These are phyloP conservation scores for Eucalyptus erythrocorys DNA, from an alignment of 345 rosid genomes.

Conservation along the genomic window DNA sequence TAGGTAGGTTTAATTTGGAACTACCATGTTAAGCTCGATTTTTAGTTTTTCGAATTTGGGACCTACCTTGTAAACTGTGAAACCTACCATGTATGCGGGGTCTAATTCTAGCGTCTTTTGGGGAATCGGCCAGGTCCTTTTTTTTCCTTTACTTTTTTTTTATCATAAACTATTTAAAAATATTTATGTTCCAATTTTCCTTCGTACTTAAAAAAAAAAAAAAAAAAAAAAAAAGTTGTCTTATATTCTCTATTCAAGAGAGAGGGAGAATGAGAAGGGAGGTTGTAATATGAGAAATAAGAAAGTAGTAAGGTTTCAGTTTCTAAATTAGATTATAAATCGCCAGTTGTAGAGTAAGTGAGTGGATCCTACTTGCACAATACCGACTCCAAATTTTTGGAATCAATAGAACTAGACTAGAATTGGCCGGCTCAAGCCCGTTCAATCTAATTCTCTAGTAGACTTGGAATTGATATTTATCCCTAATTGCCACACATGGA, in stretches of 20 bases:
- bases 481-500: no score
- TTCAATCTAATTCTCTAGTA: not conserved
- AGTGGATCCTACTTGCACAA: not conserved
- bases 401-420: not conserved
- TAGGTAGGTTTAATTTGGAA: no score
- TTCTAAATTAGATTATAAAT: not conserved
- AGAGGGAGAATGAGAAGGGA: not conserved
- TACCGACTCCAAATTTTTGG: not conserved
- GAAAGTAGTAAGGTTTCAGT: not conserved
- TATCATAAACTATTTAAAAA: not conserved
- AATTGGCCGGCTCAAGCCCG: rapidly evolving
- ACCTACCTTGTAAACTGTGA: no score
- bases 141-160: not conserved
- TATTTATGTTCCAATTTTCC: not conserved
- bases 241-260: not conserved
- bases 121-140: rapidly evolving
- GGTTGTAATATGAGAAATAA: not conserved
- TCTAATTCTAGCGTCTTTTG: not conserved
- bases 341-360: rapidly evolving
- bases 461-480: no score
- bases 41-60: no score
- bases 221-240: rapidly evolving
- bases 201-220: not conserved
- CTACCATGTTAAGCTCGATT: not conserved
- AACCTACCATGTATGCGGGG: rapidly evolving